A percentile compares a stretch with the other conserved stretches of the same genome.
Conservation (phyloP, 1,284 basidiomycete species). For the Paramarasmius palmivorus region DNA sequence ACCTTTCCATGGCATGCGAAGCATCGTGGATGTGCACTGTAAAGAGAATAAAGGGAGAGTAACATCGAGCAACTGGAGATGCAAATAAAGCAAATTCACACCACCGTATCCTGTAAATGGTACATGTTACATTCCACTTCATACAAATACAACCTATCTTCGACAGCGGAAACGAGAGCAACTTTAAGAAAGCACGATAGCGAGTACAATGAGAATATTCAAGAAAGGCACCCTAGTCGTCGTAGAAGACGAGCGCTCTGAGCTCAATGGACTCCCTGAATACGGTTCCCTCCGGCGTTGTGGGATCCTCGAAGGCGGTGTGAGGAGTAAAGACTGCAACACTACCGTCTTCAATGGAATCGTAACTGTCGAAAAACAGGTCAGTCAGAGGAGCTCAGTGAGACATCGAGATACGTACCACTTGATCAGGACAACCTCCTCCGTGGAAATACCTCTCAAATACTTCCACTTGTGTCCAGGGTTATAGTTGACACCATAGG, state of each 20-base stretch:
- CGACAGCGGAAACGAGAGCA: too few species aligned
- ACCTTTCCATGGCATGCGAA: too few species aligned
- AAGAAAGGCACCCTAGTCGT: not conserved
- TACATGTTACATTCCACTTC: too few species aligned
- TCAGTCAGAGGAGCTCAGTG: not conserved
- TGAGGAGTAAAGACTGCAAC: not conserved
- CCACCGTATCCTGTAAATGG: too few species aligned
- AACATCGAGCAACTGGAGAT: too few species aligned
- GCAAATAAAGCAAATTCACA: too few species aligned
- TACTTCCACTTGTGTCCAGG: conserved; percentile 67
- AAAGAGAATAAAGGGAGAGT: too few species aligned
- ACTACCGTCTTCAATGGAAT: not conserved
- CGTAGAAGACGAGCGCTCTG: not conserved
- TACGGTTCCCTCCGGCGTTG: not conserved
- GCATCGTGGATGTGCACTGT: too few species aligned
- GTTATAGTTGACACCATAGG: conserved; percentile 52
- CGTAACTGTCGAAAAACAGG: not conserved
- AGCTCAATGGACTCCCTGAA: not conserved
- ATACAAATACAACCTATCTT: too few species aligned
- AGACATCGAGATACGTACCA: conserved; percentile 47
- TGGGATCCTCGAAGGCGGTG: not conserved
- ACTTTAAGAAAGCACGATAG: too few species aligned
- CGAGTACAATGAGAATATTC: too few species aligned
- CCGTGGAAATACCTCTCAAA: conserved; percentile 57
- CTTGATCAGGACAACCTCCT: conserved; percentile 61